Percentiles rank a stretch among this genome's conserved stretches.
These are phyloP conservation scores for Acanthamoeba culbertsoni DNA, from an alignment of 208 protist species.

Conservation along the genomic window DNA sequence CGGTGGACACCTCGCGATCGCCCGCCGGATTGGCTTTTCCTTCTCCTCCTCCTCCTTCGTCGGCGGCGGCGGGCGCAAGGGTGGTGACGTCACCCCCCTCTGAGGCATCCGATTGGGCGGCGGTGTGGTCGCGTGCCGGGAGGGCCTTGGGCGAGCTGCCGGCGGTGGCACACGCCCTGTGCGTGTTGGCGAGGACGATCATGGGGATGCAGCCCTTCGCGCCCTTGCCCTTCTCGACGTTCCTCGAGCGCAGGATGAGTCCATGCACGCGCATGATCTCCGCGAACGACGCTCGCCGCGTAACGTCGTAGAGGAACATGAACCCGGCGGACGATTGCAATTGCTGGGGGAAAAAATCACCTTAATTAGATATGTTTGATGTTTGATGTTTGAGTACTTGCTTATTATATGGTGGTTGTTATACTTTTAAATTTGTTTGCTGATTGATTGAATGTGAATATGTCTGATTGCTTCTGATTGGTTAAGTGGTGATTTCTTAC, in stretches of 20 bases:
- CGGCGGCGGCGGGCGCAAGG: no score
- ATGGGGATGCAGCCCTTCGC: background rate
- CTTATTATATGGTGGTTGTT: no score
- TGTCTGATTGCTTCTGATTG: no score
- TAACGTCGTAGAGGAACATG: conserved; percentile 43
- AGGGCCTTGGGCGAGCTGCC: background rate
- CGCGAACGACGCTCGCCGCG: background rate
- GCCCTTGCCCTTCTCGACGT: conserved; percentile 20
- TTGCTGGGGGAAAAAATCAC: background rate
- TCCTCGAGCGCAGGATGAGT: background rate
- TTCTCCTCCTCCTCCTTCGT: no score
- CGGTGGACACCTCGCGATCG: background rate
- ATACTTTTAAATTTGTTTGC: no score
- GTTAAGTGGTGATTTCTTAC: background rate
- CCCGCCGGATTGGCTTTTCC: background rate
- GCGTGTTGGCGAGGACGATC: conserved; percentile 9
- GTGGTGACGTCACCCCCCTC: background rate
- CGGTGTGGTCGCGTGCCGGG: background rate
- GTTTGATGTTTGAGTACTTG: no score
- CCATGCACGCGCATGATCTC: conserved; percentile 5
- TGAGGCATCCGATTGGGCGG: background rate
- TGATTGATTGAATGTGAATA: no score
- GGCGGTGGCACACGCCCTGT: background rate
- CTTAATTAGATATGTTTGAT: background rate
- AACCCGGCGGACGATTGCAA: background rate